These are phyloP conservation scores for Hypomyces perniciosus DNA, from an alignment of 2,329 filamentous ascomycete genomes.

Conservation along the genomic window DNA sequence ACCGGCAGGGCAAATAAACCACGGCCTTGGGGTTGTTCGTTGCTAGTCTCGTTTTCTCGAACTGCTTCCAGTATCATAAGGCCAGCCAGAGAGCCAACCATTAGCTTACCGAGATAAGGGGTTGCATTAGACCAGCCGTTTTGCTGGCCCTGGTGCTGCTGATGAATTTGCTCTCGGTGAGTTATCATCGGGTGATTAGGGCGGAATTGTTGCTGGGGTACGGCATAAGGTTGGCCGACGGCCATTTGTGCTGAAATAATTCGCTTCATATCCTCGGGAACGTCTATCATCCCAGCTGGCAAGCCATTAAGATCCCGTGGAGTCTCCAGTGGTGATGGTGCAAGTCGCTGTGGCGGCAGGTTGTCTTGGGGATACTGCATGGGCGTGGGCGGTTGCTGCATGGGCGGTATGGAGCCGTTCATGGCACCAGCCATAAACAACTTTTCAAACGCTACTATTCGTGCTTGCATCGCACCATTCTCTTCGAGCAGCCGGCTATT, in stretches of 20 bases:
- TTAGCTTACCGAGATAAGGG: constrained; percentile 67
- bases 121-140: constrained; percentile 48
- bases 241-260: constrained; percentile 54
- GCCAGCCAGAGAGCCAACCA: constrained; percentile 87
- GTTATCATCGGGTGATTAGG: constrained; percentile 38
- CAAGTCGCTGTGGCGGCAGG: constrained; percentile 34
- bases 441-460: constrained; percentile 70
- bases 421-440: constrained; percentile 74
- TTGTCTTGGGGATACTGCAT: constrained; percentile 41
- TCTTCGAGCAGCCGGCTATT: constrained; percentile 79
- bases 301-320: constrained; percentile 36
- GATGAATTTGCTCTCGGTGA: constrained; percentile 51
- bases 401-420: constrained; percentile 50
- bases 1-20: constrained; percentile 62
- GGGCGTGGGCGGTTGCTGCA: constrained; percentile 49
- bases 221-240: constrained; percentile 47
- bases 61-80: constrained; percentile 87
- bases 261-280: constrained; percentile 61
- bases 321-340: constrained; percentile 37
- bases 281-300: constrained; percentile 54
- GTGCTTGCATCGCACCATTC: constrained; percentile 69
- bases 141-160: constrained; percentile 43
- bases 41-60: constrained; percentile 58
- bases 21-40: constrained; percentile 57
- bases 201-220: constrained; percentile 43